These are phyloP conservation scores for Penicillium mononematosum DNA, from an alignment of 495 filamentous ascomycete species.

Conservation along the genomic window DNA sequence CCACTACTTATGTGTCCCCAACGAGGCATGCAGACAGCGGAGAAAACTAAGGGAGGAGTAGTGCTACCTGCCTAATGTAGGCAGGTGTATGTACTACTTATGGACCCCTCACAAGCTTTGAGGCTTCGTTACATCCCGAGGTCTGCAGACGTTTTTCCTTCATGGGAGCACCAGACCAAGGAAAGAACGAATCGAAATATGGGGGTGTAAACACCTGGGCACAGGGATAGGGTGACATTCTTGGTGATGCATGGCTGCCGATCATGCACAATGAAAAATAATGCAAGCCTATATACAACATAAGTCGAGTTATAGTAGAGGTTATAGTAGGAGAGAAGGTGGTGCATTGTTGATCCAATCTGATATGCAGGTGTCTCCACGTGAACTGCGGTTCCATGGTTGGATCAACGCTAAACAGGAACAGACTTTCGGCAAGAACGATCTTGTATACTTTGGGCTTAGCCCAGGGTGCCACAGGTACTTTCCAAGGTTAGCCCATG, in stretches of 20 bases:
- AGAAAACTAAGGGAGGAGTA: no score
- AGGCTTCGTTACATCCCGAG: neutral
- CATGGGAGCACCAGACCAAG: neutral
- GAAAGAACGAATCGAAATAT: neutral
- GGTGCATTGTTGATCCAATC: slow-evolving; percentile 3
- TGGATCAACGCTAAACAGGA: neutral
- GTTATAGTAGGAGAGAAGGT: neutral
- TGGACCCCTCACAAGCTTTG: neutral
- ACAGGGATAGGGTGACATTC: slow-evolving; percentile 9
- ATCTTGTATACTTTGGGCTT: neutral
- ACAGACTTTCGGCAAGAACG: slow-evolving; percentile 5
- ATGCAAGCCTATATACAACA: neutral
- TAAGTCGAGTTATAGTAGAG: neutral
- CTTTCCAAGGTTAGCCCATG: neutral
- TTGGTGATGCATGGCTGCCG: neutral
- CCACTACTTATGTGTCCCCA: neutral
- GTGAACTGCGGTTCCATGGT: slow-evolving; percentile 1
- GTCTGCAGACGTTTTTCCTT: neutral
- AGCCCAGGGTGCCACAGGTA: neutral
- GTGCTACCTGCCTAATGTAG: neutral
- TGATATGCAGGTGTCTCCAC: slow-evolving; percentile 7
- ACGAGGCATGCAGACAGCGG: neutral
- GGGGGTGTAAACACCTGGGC: neutral
- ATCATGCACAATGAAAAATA: neutral
- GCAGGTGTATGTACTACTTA: neutral